phyloP scores from a whole-genome alignment of 352 stramenopile species.

The Globisporangium radiosum region DNA sequence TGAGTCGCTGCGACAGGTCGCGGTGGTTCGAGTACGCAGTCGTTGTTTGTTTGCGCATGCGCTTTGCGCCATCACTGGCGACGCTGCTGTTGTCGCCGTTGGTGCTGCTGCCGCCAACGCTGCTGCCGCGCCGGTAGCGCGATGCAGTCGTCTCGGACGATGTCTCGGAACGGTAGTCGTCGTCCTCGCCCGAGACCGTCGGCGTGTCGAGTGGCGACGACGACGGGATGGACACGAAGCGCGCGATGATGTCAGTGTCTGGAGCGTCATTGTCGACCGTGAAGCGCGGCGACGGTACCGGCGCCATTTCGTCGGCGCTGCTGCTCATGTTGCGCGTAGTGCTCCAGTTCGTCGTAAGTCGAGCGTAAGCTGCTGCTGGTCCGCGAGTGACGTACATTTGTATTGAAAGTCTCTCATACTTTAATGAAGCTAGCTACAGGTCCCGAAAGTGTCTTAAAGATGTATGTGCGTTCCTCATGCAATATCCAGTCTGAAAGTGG shows the following conservation, averaged over 20 bases:
- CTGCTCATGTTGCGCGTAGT: background rate
- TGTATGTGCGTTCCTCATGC: background rate
- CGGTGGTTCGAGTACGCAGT: constrained; percentile 56
- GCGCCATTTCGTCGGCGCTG: background rate
- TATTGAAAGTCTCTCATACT: no score
- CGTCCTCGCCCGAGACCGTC: constrained; percentile 57
- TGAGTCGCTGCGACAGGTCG: constrained; percentile 52
- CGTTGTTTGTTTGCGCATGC: constrained; percentile 25
- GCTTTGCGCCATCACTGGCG: constrained; percentile 4
- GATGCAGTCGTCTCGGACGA: constrained; percentile 44
- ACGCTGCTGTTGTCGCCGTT: background rate
- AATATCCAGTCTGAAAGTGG: background rate
- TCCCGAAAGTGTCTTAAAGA: background rate
- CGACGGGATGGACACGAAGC: constrained; percentile 1
- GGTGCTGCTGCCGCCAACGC: background rate
- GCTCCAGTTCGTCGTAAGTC: no score
- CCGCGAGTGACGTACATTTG: no score
- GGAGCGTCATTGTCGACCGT: background rate
- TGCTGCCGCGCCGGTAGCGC: constrained; percentile 8
- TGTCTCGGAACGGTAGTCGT: constrained; percentile 75
- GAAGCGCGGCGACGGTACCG: background rate
- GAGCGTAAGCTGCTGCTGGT: no score
- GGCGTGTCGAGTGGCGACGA: constrained; percentile 50
- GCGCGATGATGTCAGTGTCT: background rate
- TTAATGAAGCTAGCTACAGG: background rate